These are phyloP conservation scores for Cordyceps tenuipes DNA, from an alignment of 2,329 filamentous ascomycete species.

Conservation along the genomic window DNA sequence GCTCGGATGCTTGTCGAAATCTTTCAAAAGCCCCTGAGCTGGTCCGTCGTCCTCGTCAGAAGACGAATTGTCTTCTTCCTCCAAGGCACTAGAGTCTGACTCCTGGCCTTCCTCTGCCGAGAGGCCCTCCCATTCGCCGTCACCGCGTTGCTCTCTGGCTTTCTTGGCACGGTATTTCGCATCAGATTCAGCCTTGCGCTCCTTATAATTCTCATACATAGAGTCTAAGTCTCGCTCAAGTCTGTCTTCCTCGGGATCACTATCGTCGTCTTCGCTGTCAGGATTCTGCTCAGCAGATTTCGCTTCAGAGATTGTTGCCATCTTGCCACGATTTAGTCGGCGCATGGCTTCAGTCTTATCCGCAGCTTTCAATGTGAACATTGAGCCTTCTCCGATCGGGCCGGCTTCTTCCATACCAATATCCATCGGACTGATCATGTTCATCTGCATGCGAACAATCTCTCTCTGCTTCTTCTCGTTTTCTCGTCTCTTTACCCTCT, in stretches of 20 bases:
- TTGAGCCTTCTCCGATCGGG: slow-evolving; percentile 68
- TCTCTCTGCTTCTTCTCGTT: slow-evolving; percentile 95
- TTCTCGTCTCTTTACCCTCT: slow-evolving; percentile 74
- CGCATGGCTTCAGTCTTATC: slow-evolving; percentile 66
- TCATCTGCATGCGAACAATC: slow-evolving; percentile 90
- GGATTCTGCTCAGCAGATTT: slow-evolving; percentile 30
- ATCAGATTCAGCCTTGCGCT: slow-evolving; percentile 69
- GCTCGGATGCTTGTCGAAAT: slow-evolving; percentile 27
- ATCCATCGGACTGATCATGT: slow-evolving; percentile 93
- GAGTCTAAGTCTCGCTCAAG: slow-evolving; percentile 79
- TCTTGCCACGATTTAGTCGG: slow-evolving; percentile 60
- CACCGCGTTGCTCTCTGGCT: slow-evolving; percentile 68
- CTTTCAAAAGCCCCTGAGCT: slow-evolving; percentile 28
- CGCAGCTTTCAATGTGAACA: slow-evolving; percentile 77
- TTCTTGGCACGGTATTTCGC: slow-evolving; percentile 89
- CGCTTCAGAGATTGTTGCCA: slow-evolving; percentile 57
- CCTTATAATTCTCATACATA: slow-evolving; percentile 80
- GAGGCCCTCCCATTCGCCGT: slow-evolving; percentile 89
- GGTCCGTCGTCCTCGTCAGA: slow-evolving; percentile 26
- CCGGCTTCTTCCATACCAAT: slow-evolving; percentile 86
- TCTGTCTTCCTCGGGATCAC: slow-evolving; percentile 71
- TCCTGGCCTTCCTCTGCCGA: slow-evolving; percentile 55
- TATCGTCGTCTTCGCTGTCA: slow-evolving; percentile 55
- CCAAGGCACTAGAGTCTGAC: slow-evolving; percentile 54
- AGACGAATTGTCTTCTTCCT: slow-evolving; percentile 41